Evolutionary conservation across 495 filamentous ascomycete species (phyloP).

Genomic region (Hapsidospora chrysogenum): DNA sequence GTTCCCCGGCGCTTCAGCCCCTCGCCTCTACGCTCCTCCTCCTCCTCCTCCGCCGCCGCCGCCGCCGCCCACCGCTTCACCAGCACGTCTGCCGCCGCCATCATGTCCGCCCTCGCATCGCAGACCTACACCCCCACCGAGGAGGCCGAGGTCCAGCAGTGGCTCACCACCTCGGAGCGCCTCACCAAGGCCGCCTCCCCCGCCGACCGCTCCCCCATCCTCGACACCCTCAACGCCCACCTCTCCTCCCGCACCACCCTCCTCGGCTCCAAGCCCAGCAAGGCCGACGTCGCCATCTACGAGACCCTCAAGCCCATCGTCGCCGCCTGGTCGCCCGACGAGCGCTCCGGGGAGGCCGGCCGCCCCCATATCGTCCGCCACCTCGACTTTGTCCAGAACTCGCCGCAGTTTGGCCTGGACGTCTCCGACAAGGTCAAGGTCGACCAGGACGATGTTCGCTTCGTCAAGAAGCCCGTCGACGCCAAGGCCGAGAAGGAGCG

Average conservation of each 20-base stretch:
- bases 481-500: constrained; percentile 81
- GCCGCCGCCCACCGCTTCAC: no score
- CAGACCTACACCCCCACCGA: constrained; percentile 59
- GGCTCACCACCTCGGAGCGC: constrained; percentile 57
- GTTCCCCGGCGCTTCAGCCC: no score
- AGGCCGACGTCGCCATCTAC: constrained; percentile 80
- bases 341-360: constrained; percentile 80
- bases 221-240: constrained; percentile 67
- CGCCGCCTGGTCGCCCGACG: constrained; percentile 64
- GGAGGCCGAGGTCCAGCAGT: constrained; percentile 72
- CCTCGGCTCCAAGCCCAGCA: constrained; percentile 76
- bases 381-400: constrained; percentile 89
- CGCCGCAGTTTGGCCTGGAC: constrained; percentile 54
- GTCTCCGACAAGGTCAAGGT: constrained; percentile 52
- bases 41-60: no score
- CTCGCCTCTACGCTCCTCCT: no score
- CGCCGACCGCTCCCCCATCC: constrained; percentile 44
- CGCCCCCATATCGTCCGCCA: constrained; percentile 83
- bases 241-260: constrained; percentile 78
- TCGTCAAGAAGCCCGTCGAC: constrained; percentile 65
- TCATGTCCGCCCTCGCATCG: constrained; percentile 47
- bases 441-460: constrained; percentile 62
- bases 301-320: constrained; percentile 63
- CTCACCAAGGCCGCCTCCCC: constrained; percentile 36
- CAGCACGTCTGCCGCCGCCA: constrained; percentile 13